phyloP scores from a whole-genome alignment of 1,284 basidiomycete genomes.

The Fomes fomentarius region DNA sequence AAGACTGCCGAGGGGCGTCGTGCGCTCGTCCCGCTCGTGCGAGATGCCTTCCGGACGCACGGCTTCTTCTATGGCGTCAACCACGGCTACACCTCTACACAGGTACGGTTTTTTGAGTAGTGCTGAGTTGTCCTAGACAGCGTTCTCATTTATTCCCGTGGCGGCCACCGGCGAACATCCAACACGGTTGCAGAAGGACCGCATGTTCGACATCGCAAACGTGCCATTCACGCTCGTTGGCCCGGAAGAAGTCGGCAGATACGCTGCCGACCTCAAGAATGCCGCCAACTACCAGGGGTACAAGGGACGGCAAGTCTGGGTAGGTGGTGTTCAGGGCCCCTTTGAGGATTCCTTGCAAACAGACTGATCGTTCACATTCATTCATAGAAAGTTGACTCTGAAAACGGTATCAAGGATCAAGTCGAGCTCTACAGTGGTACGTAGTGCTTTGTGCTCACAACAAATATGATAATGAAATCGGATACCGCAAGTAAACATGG shows the following conservation, averaged over 20 bases:
- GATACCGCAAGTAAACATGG: too few relatives aligned
- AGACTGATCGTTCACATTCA: too few relatives aligned
- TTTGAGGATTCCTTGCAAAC: too few relatives aligned
- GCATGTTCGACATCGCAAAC: slow-evolving; percentile 62
- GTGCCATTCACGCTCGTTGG: slow-evolving; percentile 53
- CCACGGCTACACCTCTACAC: slow-evolving; percentile 50
- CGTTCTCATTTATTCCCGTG: too few relatives aligned
- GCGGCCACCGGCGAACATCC: too few relatives aligned
- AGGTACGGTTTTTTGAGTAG: slow-evolving; percentile 36
- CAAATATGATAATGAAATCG: too few relatives aligned
- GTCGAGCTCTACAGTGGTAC: slow-evolving; percentile 37
- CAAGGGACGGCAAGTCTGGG: slow-evolving; percentile 52
- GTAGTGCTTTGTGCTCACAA: too few relatives aligned
- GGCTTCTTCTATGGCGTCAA: slow-evolving; percentile 68
- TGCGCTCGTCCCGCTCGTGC: slow-evolving; percentile 49
- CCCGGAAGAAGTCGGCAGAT: slow-evolving; percentile 54
- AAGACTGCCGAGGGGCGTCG: slow-evolving; percentile 48
- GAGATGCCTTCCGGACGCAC: slow-evolving; percentile 58
- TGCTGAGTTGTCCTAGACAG: too few relatives aligned
- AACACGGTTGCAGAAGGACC: slow-evolving; percentile 31
- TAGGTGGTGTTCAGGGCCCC: not conserved
- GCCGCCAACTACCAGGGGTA: slow-evolving; percentile 55
- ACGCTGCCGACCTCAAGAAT: slow-evolving; percentile 46
- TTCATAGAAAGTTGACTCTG: too few relatives aligned
- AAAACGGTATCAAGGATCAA: slow-evolving; percentile 46